Conservation (phyloP, 2,329 filamentous ascomycete genomes). For the Venturia asperata region DNA sequence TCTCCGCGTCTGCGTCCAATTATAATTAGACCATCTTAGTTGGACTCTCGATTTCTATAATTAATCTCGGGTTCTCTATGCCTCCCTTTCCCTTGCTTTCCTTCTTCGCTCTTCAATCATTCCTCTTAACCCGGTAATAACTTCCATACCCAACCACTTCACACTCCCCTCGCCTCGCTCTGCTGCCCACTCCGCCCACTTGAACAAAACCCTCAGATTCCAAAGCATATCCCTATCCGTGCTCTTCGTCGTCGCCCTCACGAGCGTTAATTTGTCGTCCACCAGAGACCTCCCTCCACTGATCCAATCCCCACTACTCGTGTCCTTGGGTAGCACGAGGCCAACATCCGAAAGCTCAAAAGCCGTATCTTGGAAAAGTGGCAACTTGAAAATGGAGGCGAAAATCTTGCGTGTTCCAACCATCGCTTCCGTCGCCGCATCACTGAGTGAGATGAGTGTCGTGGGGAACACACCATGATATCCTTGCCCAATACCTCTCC, state of each 20-base stretch:
- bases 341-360: constrained; percentile 33
- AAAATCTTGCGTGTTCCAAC: constrained; percentile 29
- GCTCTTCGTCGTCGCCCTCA: constrained; percentile 33
- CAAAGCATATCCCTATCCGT: constrained; percentile 51
- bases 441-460: constrained; percentile 66
- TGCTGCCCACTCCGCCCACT: constrained; percentile 51
- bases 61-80: neutral
- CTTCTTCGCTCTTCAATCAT: constrained; percentile 1
- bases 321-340: constrained; percentile 48
- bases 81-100: neutral
- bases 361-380: constrained; percentile 38
- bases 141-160: constrained; percentile 30
- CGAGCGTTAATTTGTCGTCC: constrained; percentile 63
- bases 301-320: constrained; percentile 41
- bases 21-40: neutral
- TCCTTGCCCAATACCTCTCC: constrained; percentile 42
- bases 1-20: neutral
- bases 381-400: constrained; percentile 54
- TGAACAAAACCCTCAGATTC: constrained; percentile 57
- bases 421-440: constrained; percentile 26
- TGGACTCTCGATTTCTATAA: no score
- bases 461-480: constrained; percentile 54
- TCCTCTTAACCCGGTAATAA: constrained; percentile 10
- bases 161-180: constrained; percentile 47
- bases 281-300: constrained; percentile 55